Conservation (phyloP, 1,284 basidiomycete genomes). For the Cryptococcus floricola region DNA sequence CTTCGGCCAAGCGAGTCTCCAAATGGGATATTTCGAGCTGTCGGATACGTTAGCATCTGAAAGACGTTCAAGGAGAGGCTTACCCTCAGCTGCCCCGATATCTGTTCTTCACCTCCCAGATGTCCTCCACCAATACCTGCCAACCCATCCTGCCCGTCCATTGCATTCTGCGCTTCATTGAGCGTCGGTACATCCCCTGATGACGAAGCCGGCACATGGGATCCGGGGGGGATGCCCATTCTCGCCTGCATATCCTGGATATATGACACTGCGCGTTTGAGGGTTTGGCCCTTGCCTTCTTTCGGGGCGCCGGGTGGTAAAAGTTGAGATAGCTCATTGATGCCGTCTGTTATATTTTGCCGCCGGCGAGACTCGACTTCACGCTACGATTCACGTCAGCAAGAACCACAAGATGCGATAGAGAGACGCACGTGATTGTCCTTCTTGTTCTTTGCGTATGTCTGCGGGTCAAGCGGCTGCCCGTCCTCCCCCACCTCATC, state of each 20-base stretch:
- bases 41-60: background rate
- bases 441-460: conserved; percentile 38
- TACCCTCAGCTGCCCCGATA: conserved; percentile 15
- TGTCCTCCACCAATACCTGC: conserved; percentile 6
- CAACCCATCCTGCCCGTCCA: no score
- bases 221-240: background rate
- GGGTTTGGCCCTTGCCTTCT: conserved; percentile 36
- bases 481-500: conserved; percentile 14
- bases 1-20: conserved; percentile 25
- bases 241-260: conserved; percentile 25
- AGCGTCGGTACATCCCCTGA: no score
- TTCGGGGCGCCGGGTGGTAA: conserved; percentile 60
- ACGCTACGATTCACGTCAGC: conserved; percentile 59
- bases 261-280: conserved; percentile 35
- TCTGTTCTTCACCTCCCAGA: conserved; percentile 23
- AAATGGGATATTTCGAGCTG: conserved; percentile 24
- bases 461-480: conserved; percentile 18
- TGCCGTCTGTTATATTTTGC: conserved; percentile 93
- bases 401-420: background rate
- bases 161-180: no score
- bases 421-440: conserved; percentile 40
- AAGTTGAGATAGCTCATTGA: conserved; percentile 83
- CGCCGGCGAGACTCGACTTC: conserved; percentile 91
- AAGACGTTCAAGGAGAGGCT: background rate
- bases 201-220: no score